A percentile compares a stretch with the other conserved stretches of the same genome.
phyloP scores from a whole-genome alignment of 768 basidiomycete species.

The Hypholoma sublateritium region DNA sequence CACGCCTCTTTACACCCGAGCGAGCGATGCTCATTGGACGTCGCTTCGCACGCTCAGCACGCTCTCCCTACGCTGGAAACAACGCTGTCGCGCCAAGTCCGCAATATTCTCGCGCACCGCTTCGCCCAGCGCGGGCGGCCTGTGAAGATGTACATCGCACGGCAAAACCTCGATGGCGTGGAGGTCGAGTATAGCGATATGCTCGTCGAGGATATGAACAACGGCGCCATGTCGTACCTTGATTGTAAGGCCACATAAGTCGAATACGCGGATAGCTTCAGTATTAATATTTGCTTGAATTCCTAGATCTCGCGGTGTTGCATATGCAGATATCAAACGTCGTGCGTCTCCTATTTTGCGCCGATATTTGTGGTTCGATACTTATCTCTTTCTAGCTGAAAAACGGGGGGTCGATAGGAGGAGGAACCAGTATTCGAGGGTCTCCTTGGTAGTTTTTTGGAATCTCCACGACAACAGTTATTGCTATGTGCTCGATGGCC shows the following conservation, averaged over 20 bases:
- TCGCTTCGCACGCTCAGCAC: slow-evolving; percentile 41
- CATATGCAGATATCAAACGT: slow-evolving; percentile 50
- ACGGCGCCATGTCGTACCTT: slow-evolving; percentile 88
- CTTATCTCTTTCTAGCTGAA: slow-evolving; percentile 28
- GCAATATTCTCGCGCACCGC: slow-evolving; percentile 79
- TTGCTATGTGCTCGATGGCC: neutral
- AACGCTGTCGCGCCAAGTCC: slow-evolving; percentile 78
- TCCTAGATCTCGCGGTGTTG: slow-evolving; percentile 44
- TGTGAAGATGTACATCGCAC: slow-evolving; percentile 70
- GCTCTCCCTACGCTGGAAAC: slow-evolving; percentile 71
- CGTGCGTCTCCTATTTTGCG: slow-evolving; percentile 22
- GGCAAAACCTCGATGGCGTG: slow-evolving; percentile 89
- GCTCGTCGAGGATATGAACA: slow-evolving; percentile 96
- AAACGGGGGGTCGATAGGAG: slow-evolving; percentile 38
- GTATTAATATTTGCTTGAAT: slow-evolving; percentile 3
- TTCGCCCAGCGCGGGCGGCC: slow-evolving; percentile 49
- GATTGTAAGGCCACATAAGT: slow-evolving; percentile 73
- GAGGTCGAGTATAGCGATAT: slow-evolving; percentile 98
- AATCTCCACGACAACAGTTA: neutral
- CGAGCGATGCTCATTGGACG: neutral
- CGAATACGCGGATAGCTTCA: neutral
- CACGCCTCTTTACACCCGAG: neutral
- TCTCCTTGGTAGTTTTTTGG: slow-evolving; percentile 39
- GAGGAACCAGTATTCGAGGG: slow-evolving; percentile 35
- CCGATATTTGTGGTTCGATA: neutral